Conservation (phyloP, 2,329 filamentous ascomycete species). For the Aspergillus hortae region DNA sequence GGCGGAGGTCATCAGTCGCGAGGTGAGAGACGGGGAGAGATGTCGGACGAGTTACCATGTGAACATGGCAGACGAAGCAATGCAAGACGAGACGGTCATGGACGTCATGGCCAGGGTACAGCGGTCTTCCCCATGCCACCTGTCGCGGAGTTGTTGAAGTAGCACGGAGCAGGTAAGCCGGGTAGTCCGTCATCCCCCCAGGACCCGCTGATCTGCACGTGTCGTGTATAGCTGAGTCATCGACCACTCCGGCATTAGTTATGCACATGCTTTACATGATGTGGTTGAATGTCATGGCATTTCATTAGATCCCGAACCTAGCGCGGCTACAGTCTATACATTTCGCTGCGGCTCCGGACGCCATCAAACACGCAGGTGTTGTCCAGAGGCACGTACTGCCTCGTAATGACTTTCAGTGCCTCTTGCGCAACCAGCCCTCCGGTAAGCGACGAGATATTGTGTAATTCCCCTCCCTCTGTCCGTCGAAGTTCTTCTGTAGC, state of each 20-base stretch:
- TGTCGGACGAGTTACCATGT: neutral
- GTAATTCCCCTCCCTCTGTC: slow-evolving; percentile 78
- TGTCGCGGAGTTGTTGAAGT: neutral
- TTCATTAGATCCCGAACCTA: neutral
- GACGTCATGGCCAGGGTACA: no score
- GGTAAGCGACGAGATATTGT: slow-evolving; percentile 83
- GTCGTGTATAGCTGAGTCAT: neutral
- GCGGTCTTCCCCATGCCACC: neutral
- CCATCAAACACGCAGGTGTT: slow-evolving; percentile 64
- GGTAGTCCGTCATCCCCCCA: neutral
- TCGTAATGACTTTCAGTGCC: slow-evolving; percentile 76
- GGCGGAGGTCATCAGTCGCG: slow-evolving; percentile 2
- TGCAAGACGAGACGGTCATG: no score
- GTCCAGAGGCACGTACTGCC: slow-evolving; percentile 63
- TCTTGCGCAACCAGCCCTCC: slow-evolving; percentile 97
- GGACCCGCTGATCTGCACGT: neutral
- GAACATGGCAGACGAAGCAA: neutral
- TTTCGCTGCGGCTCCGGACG: slow-evolving; percentile 53
- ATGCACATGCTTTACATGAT: no score
- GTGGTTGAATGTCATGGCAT: neutral
- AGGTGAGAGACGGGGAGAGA: neutral
- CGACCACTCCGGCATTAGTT: no score
- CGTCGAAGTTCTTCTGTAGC: slow-evolving; percentile 67
- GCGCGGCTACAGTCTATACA: slow-evolving; percentile 44
- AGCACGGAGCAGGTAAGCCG: no score